Percentiles rank a stretch among this genome's conserved stretches.
These are phyloP conservation scores for Cylindrotheca closterium DNA, from an alignment of 108 stramenopile genomes.

Conservation along the genomic window DNA sequence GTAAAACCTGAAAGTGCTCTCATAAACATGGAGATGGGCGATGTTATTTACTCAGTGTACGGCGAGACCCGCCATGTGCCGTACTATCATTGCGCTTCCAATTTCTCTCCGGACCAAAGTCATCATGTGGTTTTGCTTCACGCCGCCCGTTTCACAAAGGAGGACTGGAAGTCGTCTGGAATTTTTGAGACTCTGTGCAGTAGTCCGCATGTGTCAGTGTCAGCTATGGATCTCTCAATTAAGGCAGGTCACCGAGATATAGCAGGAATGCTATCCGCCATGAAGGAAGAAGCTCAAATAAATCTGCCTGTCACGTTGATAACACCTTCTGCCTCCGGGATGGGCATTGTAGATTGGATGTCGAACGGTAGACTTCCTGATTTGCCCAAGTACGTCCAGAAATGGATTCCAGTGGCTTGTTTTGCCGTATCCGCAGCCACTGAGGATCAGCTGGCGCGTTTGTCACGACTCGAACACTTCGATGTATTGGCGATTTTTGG, in stretches of 20 bases:
- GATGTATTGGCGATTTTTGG: conserved; percentile 64
- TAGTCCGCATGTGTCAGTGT: conserved; percentile 29
- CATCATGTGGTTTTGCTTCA: conserved; percentile 63
- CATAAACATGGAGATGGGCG: no score
- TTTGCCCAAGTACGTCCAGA: conserved; percentile 28
- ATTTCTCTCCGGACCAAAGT: background rate
- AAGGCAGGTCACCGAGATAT: conserved; percentile 41
- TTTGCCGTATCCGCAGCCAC: conserved; percentile 17
- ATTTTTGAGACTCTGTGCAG: conserved; percentile 54
- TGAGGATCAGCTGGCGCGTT: conserved; percentile 1
- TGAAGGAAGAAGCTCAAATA: conserved; percentile 24
- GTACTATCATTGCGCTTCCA: background rate
- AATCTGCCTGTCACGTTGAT: conserved; percentile 46
- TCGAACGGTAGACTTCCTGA: conserved; percentile 10
- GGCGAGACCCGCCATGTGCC: no score
- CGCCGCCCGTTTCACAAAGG: conserved; percentile 73
- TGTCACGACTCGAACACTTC: background rate
- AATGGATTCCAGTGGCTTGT: conserved; percentile 79
- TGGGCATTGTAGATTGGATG: conserved; percentile 52
- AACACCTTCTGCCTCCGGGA: conserved; percentile 78
- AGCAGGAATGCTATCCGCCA: conserved; percentile 26
- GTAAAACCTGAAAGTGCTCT: no score
- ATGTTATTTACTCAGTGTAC: no score
- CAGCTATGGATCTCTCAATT: conserved; percentile 68
- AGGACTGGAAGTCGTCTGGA: conserved; percentile 71